A percentile compares a stretch with the other conserved stretches of the same genome.
These are phyloP conservation scores for Collybiopsis luxurians DNA, from an alignment of 768 basidiomycete species.

Conservation along the genomic window DNA sequence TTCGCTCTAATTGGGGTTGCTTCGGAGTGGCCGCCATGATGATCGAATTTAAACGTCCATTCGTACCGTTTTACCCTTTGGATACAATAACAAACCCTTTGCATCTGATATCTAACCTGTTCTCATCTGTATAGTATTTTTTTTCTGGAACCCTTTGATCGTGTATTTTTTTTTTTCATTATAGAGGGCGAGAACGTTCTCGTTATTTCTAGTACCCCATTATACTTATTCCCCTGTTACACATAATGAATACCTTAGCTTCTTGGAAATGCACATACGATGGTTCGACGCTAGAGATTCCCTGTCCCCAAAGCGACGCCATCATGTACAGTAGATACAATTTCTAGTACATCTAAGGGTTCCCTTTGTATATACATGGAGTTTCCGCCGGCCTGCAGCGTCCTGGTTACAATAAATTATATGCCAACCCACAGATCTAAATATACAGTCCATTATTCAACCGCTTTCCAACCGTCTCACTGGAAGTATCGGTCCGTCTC, in stretches of 20 bases:
- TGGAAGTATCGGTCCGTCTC: not conserved
- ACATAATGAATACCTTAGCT: too few relatives aligned
- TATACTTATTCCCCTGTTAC: not conserved
- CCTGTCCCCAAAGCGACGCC: too few relatives aligned
- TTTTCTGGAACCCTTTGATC: not conserved
- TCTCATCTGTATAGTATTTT: not conserved
- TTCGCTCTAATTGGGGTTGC: slow-evolving; percentile 11
- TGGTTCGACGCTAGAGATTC: too few relatives aligned
- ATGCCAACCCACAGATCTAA: too few relatives aligned
- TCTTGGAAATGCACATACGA: too few relatives aligned
- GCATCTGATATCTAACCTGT: not conserved
- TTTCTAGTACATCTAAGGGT: too few relatives aligned
- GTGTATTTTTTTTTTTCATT: not conserved
- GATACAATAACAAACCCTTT: slow-evolving; percentile 5
- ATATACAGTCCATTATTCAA: too few relatives aligned
- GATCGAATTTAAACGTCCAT: not conserved
- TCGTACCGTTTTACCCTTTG: too few relatives aligned
- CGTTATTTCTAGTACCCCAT: not conserved
- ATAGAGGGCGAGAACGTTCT: not conserved
- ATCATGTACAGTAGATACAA: not conserved
- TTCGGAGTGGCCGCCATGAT: slow-evolving; percentile 9
- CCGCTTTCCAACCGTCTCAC: not conserved
- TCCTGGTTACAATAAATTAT: too few relatives aligned
- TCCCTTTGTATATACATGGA: too few relatives aligned
- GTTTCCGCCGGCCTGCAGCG: too few relatives aligned